phyloP scores from a whole-genome alignment of 768 basidiomycete genomes.

The Boletus fagicola region DNA sequence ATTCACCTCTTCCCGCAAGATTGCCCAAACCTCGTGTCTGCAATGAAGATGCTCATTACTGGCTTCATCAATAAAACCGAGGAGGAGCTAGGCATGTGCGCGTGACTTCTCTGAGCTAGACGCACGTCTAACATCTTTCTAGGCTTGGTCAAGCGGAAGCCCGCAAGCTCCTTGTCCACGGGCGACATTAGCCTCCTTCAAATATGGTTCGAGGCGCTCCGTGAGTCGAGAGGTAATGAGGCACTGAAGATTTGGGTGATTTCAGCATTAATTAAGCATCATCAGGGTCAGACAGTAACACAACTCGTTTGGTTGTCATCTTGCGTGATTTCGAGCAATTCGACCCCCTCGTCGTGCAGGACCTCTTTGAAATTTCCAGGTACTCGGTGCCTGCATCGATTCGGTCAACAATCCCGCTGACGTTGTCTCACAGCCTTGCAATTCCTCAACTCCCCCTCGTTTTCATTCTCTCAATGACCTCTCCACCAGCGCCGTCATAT shows the following conservation, averaged over 20 bases:
- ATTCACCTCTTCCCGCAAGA: slow-evolving; percentile 59
- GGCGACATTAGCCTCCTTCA: slow-evolving; percentile 62
- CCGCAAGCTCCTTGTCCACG: slow-evolving; percentile 50
- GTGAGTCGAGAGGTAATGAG: slow-evolving; percentile 38
- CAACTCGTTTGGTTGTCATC: slow-evolving; percentile 51
- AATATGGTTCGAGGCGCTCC: slow-evolving; percentile 54
- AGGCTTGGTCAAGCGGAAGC: slow-evolving; percentile 45
- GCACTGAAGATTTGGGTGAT: neutral
- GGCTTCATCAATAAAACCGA: slow-evolving; percentile 47
- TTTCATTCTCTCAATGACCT: slow-evolving; percentile 61
- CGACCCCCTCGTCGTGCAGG: slow-evolving; percentile 59
- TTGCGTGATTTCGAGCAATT: slow-evolving; percentile 77
- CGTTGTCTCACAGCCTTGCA: slow-evolving; percentile 41
- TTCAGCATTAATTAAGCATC: neutral
- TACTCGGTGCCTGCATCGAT: slow-evolving; percentile 22
- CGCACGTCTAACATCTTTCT: neutral
- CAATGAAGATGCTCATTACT: slow-evolving; percentile 55
- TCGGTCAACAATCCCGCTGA: neutral
- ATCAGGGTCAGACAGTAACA: slow-evolving; percentile 16
- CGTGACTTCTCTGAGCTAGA: slow-evolving; percentile 8
- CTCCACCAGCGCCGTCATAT: slow-evolving; percentile 54
- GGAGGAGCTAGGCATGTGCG: slow-evolving; percentile 30
- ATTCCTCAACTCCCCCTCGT: slow-evolving; percentile 56
- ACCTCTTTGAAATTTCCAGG: slow-evolving; percentile 74
- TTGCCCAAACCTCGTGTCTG: slow-evolving; percentile 47